A percentile compares a stretch with the other conserved stretches of the same genome.
Conservation (phyloP, 805 yeast species). For the Monosporozyma aerobia region DNA sequence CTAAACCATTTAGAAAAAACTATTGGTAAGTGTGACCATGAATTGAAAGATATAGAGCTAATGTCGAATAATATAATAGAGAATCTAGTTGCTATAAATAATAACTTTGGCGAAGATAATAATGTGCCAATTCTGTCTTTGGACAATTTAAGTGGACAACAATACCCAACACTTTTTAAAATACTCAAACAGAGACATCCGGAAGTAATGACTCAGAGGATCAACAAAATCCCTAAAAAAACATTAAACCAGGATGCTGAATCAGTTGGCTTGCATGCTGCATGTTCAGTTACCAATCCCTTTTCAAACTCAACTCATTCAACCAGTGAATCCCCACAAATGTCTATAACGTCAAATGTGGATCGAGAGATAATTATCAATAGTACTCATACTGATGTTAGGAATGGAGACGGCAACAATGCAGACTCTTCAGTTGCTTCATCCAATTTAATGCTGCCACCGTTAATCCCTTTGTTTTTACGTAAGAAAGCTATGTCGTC, state of each 20-base stretch:
- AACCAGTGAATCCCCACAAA: neutral
- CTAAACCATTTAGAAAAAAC: slow-evolving; percentile 6
- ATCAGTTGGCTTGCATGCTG: neutral
- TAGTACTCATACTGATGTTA: neutral
- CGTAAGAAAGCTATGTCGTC: slow-evolving; percentile 9
- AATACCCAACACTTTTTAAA: neutral
- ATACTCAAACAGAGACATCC: neutral
- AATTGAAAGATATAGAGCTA: slow-evolving; percentile 7
- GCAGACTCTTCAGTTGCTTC: too few species aligned
- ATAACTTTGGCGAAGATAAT: neutral
- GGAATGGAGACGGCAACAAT: neutral
- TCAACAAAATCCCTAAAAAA: neutral
- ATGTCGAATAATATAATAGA: slow-evolving; percentile 5
- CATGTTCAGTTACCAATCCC: neutral
- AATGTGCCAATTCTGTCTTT: neutral
- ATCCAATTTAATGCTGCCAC: neutral
- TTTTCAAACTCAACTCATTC: neutral
- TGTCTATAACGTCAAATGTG: neutral
- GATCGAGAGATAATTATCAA: neutral
- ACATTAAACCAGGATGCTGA: neutral
- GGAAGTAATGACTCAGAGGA: neutral
- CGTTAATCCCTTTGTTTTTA: neutral
- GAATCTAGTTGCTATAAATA: slow-evolving; percentile 7
- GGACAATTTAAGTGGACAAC: neutral
- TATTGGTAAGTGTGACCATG: slow-evolving; percentile 5